A percentile compares a stretch with the other conserved stretches of the same genome.
phyloP scores from a whole-genome alignment of 441 rosid species.

The Gossypium schwendimanii region DNA sequence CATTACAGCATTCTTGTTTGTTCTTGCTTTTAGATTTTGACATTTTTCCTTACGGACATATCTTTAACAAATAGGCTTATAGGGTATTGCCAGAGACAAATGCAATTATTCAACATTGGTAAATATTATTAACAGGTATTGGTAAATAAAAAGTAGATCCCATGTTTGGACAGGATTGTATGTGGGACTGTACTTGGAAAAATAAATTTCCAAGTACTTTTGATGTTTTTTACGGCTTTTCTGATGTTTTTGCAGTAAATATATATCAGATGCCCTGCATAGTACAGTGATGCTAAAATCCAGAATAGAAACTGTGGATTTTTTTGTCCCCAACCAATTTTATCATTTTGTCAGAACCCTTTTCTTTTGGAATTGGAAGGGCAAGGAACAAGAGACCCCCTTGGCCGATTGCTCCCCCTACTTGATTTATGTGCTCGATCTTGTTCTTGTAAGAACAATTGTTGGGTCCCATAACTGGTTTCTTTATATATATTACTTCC shows the following conservation, averaged over 20 bases:
- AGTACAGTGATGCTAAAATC: conserved; percentile 2
- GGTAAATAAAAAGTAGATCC: no score
- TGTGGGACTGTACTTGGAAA: no score
- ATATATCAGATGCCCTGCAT: not conserved
- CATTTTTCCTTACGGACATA: no score
- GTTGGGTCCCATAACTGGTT: conserved; percentile 9
- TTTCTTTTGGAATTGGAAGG: not conserved
- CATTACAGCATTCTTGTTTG: no score
- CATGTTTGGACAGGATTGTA: no score
- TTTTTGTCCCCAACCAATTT: not conserved
- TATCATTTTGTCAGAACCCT: not conserved
- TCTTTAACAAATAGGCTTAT: no score
- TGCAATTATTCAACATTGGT: no score
- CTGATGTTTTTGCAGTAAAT: not conserved
- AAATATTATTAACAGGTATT: no score
- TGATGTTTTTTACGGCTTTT: not conserved
- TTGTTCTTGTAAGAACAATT: not conserved
- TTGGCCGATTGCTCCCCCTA: not conserved
- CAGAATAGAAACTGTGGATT: not conserved
- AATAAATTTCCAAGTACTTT: not conserved
- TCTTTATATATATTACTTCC: not conserved
- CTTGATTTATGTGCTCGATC: not conserved
- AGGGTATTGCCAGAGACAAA: no score
- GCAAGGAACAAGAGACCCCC: conserved; percentile 1
- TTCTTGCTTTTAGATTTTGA: no score